Base-by-base conservation (phyloP, 2,329 filamentous ascomycete species). In the Hypomyces perniciosus region DNA sequence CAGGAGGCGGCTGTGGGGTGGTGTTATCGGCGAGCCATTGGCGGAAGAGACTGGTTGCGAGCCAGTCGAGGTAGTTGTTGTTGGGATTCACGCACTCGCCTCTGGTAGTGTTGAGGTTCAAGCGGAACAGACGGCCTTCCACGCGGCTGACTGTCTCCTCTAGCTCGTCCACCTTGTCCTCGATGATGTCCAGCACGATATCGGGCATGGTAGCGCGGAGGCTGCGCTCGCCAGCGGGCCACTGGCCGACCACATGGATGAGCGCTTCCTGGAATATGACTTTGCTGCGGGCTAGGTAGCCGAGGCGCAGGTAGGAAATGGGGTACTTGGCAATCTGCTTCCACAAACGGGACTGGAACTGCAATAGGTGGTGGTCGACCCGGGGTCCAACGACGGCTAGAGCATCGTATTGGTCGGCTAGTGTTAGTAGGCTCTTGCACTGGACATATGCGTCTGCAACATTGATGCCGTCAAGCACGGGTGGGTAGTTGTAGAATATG, bases 311-410 rank as follows among this genome's bases (percentile, higher is more conserved):
- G 64, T 96, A 97, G 53, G 85, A 90, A 44, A 93, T 88, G 9
- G 92, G 91, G 64, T 96, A 96, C 69, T 96, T 96, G 47, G 91
- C 90, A 56, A 96, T 95, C 69, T 96, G 92, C 68, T 93, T 95
- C 86, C 91, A 96, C 2, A 97, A 78, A 2, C 90, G 81, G 26
- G 86, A 88, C 61, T 93, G 90, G 66, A 96, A 97, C 60, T 93
- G 89, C 12, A 97, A 75, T 10, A 97, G 77, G 67, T 97, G 92
- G 71, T 97, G 91, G 68, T 96, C 92, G 41, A 96, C 88, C 35
- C 92, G 82, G 1, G 89, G 88, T 0, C 91, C 91, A 7, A 95
- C 90, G 12, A 96, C 90, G 30, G 84, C 78, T 9, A 96, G 78
- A 10, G 91, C 90, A 65, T 96, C 91, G 72, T 96, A 96, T 74